Conservation (phyloP, 306 rosid genomes). For the Rosa persica region DNA sequence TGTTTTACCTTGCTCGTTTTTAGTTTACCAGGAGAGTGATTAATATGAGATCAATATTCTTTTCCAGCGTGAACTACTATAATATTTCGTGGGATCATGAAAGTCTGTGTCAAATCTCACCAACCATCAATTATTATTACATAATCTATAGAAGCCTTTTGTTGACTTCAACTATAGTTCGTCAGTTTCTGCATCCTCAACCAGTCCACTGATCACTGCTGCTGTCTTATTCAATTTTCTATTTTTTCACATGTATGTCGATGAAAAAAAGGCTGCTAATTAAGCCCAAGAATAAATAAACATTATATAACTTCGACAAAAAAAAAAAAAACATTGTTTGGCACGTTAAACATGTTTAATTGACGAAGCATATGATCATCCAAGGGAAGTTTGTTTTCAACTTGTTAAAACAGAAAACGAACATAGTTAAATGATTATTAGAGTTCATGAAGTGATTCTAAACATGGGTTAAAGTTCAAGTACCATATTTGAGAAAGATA, state of each 20-base stretch:
- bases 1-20: background rate
- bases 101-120: background rate
- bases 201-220: background rate
- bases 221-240: background rate
- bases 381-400: background rate
- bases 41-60: background rate
- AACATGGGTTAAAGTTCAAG: background rate
- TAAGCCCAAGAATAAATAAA: background rate
- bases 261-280: background rate
- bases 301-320: too few species aligned
- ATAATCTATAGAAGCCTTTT: constrained; percentile 1
- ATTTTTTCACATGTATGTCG: background rate
- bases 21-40: background rate
- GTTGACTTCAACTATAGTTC: constrained; percentile 13
- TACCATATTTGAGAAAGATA: background rate
- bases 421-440: background rate
- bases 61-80: background rate
- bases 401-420: background rate
- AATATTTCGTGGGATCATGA: background rate
- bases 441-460: background rate
- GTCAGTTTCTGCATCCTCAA: background rate
- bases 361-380: background rate
- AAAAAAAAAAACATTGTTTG: background rate
- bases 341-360: background rate
- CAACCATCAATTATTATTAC: background rate